phyloP scores from a whole-genome alignment of 1,139 yeast genomes.

The Taphrina confusa region DNA sequence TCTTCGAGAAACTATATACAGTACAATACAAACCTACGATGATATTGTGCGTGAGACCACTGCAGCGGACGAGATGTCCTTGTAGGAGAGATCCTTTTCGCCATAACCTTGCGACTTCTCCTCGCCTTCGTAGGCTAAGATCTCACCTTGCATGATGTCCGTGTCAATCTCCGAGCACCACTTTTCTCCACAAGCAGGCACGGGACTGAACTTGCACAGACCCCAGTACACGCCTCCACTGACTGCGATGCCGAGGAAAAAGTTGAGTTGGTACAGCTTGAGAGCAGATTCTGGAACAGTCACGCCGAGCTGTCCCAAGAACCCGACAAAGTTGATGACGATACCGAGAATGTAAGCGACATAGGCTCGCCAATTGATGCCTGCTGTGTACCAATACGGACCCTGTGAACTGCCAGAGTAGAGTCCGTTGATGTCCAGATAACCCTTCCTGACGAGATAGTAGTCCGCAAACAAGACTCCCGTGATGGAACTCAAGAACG shows the following conservation, averaged over 20 bases:
- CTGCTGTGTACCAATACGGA: slow-evolving; percentile 46
- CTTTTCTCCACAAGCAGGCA: slow-evolving; percentile 25
- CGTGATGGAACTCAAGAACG: slow-evolving; percentile 48
- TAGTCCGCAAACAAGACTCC: slow-evolving; percentile 46
- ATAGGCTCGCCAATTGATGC: slow-evolving; percentile 47
- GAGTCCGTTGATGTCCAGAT: slow-evolving; percentile 45
- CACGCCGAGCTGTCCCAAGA: slow-evolving; percentile 74
- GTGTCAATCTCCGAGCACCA: slow-evolving; percentile 27
- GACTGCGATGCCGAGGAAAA: slow-evolving; percentile 69
- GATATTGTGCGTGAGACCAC: too few relatives aligned
- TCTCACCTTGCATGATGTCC: slow-evolving; percentile 11
- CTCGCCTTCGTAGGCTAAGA: not conserved
- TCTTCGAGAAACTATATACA: too few relatives aligned
- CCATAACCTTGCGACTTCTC: not conserved
- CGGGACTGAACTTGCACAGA: slow-evolving; percentile 47
- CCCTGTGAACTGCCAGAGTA: slow-evolving; percentile 44
- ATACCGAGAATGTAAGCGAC: slow-evolving; percentile 45
- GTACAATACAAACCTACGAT: too few relatives aligned
- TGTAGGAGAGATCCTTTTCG: not conserved
- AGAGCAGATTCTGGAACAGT: slow-evolving; percentile 79
- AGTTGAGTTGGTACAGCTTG: slow-evolving; percentile 68
- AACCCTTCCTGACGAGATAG: slow-evolving; percentile 45
- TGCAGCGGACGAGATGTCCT: too few relatives aligned
- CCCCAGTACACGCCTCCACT: slow-evolving; percentile 57
- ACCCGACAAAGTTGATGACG: slow-evolving; percentile 81